Evolutionary conservation across 805 yeast genomes (phyloP), one percentile per base, ranked within the genome.

Genomic region (Starmerella stigmatis): DNA sequence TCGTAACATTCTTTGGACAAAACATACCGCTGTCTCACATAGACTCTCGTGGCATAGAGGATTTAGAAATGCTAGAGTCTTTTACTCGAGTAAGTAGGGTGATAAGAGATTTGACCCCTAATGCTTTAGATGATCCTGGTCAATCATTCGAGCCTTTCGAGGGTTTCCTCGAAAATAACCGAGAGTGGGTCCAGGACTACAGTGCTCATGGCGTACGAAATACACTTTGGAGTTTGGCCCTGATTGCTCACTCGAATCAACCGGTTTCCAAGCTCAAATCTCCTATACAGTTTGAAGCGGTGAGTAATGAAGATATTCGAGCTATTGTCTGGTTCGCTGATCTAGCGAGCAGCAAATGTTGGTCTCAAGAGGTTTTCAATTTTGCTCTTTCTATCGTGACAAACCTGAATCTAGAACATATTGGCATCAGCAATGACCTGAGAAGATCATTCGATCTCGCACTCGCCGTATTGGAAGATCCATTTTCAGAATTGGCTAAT

Each of bases 271-370:
- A 41, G n/a, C 8, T 17, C 9, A 5, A 16, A 12, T 23, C 35
- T 5, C 10, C 11, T n/a, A n/a, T 7, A 3, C 11, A 13, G 12
- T 11, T 30, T 17, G 41, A 45, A 5, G 48, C 48, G 5, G 39
- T 49, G 32, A 28, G 45, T 12, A 23, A 25, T 8, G 44, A 21
- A 2, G 53, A 49, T 30, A 22, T 44, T 3, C 21, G 32, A 17
- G 43, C 48, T 1, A 28, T 49, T 11, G 30, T 34, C 6, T 49
- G 53, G 53, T 49, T 49, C 28, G 33, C 50, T 11, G 32, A 25
- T 15, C 19, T 49, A 12, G 40, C 46, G 3, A 17, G 21, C 25
- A 19, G 5, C 11, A 11, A 13, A 3, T 12, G 23, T 2, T 45
- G 48, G 49, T 28, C 27, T 2, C 16, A 20, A 7, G 20, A 9